phyloP scores from a whole-genome alignment of 2,329 filamentous ascomycete species.

The Penicillium sp. region DNA sequence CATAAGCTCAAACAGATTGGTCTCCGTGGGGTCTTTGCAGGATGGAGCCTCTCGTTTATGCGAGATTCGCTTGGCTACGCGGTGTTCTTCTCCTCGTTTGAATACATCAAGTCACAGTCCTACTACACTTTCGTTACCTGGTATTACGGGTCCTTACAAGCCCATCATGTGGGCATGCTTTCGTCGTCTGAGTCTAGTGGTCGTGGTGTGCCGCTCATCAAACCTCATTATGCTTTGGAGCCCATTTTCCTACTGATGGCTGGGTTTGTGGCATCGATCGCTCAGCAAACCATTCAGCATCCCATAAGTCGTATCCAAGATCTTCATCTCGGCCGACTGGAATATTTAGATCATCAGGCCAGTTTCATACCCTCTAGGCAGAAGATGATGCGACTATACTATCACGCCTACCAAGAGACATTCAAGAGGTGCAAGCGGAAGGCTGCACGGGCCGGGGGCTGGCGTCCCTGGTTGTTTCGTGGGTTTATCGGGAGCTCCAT shows the following conservation, averaged over 20 bases:
- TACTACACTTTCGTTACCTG: conserved; percentile 60
- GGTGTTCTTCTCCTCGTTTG: conserved; percentile 61
- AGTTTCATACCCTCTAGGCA: conserved; percentile 41
- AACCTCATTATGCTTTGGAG: conserved; percentile 61
- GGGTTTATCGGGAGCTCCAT: conserved; percentile 56
- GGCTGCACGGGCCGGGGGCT: conserved; percentile 52
- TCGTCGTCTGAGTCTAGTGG: conserved; percentile 27
- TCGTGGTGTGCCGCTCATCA: conserved; percentile 47
- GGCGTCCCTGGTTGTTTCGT: conserved; percentile 55
- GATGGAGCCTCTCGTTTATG: conserved; percentile 57
- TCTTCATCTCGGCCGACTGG: conserved; percentile 57
- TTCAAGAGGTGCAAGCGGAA: conserved; percentile 52
- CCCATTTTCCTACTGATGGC: conserved; percentile 59
- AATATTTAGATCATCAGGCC: conserved; percentile 55
- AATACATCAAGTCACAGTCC: conserved; percentile 60
- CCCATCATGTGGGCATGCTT: conserved; percentile 28
- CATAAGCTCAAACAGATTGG: conserved; percentile 59
- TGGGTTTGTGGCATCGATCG: conserved; percentile 56
- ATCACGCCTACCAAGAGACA: conserved; percentile 59
- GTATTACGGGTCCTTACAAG: conserved; percentile 51
- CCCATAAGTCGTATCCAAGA: conserved; percentile 58
- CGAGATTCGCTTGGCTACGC: conserved; percentile 60
- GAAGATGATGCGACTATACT: conserved; percentile 53
- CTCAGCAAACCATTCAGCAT: conserved; percentile 57
- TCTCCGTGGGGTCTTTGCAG: conserved; percentile 58